Evolutionary conservation across 768 basidiomycete species (phyloP).

Genomic region (Mycena venus): DNA sequence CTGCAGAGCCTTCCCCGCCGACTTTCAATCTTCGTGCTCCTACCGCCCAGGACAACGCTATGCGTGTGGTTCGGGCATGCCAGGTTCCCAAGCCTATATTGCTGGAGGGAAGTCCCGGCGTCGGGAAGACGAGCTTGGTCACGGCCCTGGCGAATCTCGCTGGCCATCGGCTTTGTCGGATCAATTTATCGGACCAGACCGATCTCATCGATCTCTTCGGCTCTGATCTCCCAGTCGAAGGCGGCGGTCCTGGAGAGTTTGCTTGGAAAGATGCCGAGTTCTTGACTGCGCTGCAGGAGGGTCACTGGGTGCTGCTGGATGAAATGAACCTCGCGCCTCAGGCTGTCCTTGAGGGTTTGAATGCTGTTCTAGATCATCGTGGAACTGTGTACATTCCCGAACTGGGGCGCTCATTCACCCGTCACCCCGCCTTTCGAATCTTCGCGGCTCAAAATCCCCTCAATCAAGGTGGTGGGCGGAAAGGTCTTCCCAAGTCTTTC

Average conservation of each 20-base stretch:
- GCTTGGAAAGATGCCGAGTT: conserved; percentile 99
- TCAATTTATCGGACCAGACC: conserved; percentile 98
- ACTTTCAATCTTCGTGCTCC: conserved; percentile 89
- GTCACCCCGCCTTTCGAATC: conserved; percentile 95
- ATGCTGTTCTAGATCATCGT: conserved; percentile 95
- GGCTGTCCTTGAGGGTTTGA: conserved; percentile 95
- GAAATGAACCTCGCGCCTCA: conserved; percentile 99
- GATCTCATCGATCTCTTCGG: conserved; percentile 97
- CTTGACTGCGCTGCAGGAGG: conserved; percentile 91
- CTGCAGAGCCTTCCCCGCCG: conserved; percentile 47
- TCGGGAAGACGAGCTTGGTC: conserved; percentile 96
- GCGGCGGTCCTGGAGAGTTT: conserved; percentile 92
- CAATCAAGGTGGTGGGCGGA: conserved; percentile 95
- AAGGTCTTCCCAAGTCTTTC: conserved; percentile 97
- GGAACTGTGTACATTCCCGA: conserved; percentile 97
- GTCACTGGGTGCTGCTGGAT: conserved; percentile 97
- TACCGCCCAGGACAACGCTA: conserved; percentile 88
- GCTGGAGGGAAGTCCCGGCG: conserved; percentile 97
- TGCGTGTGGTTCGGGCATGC: conserved; percentile 90
- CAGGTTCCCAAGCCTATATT: conserved; percentile 93
- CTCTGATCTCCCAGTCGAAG: conserved; percentile 95
- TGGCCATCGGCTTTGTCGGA: conserved; percentile 87
- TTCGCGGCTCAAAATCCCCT: conserved; percentile 99
- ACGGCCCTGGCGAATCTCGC: conserved; percentile 86
- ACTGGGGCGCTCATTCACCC: conserved; percentile 86